Evolutionary conservation across 192 early-diverging fungal species (phyloP), one percentile per base, ranked within the genome.

Genomic region (Umbelopsis sp.): DNA sequence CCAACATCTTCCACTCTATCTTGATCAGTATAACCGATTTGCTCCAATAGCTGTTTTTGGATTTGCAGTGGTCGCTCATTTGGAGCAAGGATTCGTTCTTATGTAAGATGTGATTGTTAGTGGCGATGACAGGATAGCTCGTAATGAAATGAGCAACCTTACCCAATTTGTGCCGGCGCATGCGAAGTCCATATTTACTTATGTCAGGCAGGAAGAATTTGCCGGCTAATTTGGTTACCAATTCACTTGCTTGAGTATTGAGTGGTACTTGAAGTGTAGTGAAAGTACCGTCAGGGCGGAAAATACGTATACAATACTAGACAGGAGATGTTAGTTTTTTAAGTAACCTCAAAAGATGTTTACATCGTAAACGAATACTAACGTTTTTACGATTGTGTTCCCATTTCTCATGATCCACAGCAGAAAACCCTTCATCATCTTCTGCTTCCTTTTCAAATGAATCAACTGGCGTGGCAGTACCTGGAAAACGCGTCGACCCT

Each of bases 131-230:
- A 1, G 0, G 10, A n/a, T 18, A 20, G 1, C 16, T 5, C 6
- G 2, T 9, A 68, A 68, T 27, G 21, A 50, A 68, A 15, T 64
- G 30, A 64, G 20, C 20, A 18, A 33, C 0, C 18, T 75, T 76
- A 78, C 76, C 71, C 16, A 64, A 48, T 23, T 73, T 66, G 22
- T 78, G 71, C 25, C 23, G 66, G 2, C 48, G 46, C 21, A 78
- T 23, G 41, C 58, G 50, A 27, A 78, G 46, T n/a, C 76, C 64
- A 21, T 78, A 73, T 64, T 78, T 78, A 35, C 51, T 74, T 21
- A 86, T 84, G 70, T 96, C 93, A 12, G 81, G 79, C 45, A 95
- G 87, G 68, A 94, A 91, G 69, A 92, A 94, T 74, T 96, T 96
- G 75, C 89, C 91, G 16, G 90, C 85, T 8, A 93, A 81, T 66